Evolutionary conservation across 805 yeast genomes (phyloP).

Genomic region (Candida namnaoensis): DNA sequence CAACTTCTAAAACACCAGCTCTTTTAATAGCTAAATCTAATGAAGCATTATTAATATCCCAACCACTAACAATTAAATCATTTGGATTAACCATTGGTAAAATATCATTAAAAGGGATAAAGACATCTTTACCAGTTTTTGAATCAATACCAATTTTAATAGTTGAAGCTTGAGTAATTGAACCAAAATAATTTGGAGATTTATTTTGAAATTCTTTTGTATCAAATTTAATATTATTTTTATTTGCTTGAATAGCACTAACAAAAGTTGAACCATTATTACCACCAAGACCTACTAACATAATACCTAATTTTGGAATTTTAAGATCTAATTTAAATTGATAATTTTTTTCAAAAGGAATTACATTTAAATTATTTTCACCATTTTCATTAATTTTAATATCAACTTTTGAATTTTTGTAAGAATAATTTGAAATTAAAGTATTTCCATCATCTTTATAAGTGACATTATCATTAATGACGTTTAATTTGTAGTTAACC

Average conservation of each 20-base stretch:
- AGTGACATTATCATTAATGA: constrained; percentile 41
- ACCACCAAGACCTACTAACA: constrained; percentile 94
- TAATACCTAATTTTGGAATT: constrained; percentile 78
- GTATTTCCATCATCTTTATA: constrained; percentile 36
- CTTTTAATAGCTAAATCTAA: constrained; percentile 75
- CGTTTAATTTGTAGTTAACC: constrained; percentile 34
- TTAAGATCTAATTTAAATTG: constrained; percentile 79
- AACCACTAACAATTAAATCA: constrained; percentile 84
- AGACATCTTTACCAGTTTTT: constrained; percentile 71
- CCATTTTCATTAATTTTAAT: constrained; percentile 37
- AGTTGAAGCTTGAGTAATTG: constrained; percentile 90
- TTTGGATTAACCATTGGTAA: constrained; percentile 88
- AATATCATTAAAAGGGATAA: constrained; percentile 84
- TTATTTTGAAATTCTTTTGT: constrained; percentile 69
- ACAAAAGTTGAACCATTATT: constrained; percentile 91
- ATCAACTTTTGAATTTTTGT: constrained; percentile 64
- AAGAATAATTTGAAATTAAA: constrained; percentile 50
- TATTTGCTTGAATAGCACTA: constrained; percentile 81
- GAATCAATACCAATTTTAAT: constrained; percentile 80
- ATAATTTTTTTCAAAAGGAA: constrained; percentile 65
- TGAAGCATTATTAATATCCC: constrained; percentile 80
- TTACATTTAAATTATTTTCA: constrained; percentile 49
- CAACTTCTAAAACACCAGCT: constrained; percentile 80
- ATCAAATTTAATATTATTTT: constrained; percentile 65
- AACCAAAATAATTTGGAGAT: constrained; percentile 82